phyloP scores from a whole-genome alignment of 306 rosid genomes.

The Quercus dentata region DNA sequence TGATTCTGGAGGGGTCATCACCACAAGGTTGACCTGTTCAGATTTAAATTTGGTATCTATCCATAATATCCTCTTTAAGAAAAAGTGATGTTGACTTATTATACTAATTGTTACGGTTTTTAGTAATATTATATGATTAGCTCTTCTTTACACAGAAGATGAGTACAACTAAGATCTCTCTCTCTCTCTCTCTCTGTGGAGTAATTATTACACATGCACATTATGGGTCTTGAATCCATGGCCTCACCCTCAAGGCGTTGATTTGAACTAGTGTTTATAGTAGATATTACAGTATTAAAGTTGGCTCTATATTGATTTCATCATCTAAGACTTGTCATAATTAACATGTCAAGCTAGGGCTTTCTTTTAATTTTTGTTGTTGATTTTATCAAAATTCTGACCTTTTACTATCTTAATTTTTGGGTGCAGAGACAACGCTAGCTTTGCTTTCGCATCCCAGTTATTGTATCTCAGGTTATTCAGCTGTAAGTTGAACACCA shows the following conservation, averaged over 20 bases:
- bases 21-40: not conserved
- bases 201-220: too few relatives aligned
- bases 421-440: slow-evolving; percentile 74
- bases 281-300: not conserved
- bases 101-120: not conserved
- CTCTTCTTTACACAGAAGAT: too few relatives aligned
- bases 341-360: not conserved
- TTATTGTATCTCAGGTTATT: slow-evolving; percentile 87
- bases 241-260: too few relatives aligned
- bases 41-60: not conserved
- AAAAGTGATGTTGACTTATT: not conserved
- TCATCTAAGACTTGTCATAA: not conserved
- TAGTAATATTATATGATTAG: not conserved
- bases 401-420: slow-evolving; percentile 18
- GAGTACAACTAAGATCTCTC: too few relatives aligned
- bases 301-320: not conserved
- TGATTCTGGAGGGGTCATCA: not conserved
- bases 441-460: slow-evolving; percentile 94
- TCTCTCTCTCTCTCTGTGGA: too few relatives aligned
- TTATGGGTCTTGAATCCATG: too few relatives aligned
- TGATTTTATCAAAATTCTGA: slow-evolving; percentile 17
- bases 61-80: not conserved
- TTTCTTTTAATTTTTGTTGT: not conserved
- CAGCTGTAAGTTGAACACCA: slow-evolving; percentile 68
- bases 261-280: too few relatives aligned